Conservation (phyloP, 768 basidiomycete genomes). For the Xerocomellus dryophilus region DNA sequence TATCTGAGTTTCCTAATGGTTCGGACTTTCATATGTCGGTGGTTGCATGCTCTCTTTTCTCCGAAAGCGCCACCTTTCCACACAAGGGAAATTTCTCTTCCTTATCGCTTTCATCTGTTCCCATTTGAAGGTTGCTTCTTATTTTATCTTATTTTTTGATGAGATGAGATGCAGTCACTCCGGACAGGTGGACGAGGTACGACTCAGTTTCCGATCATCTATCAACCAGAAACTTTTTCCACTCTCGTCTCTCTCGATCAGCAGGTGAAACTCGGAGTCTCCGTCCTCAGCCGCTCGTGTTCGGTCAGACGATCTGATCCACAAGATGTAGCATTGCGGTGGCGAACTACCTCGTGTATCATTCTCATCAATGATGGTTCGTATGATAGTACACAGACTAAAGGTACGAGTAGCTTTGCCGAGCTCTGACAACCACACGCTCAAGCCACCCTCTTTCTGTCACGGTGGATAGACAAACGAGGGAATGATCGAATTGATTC, state of each 20-base stretch:
- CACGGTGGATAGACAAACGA: conserved; percentile 3
- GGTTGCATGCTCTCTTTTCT: conserved; percentile 23
- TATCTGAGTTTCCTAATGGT: conserved; percentile 30
- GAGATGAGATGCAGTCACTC: conserved; percentile 17
- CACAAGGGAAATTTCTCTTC: conserved; percentile 12
- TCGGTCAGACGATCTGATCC: conserved; percentile 11
- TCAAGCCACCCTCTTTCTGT: conserved; percentile 18
- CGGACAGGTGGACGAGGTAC: conserved; percentile 16
- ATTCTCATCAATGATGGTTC: conserved; percentile 20
- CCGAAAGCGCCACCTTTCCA: conserved; percentile 23
- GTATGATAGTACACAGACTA: conserved; percentile 6
- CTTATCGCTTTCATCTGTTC: conserved; percentile 25
- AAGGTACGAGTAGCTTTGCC: conserved; percentile 17
- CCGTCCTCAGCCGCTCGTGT: conserved; percentile 14
- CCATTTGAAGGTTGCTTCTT: conserved; percentile 15
- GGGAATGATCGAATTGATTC: conserved; percentile 11
- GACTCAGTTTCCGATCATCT: conserved; percentile 11
- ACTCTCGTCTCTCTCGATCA: conserved; percentile 4
- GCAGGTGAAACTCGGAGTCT: conserved; percentile 16
- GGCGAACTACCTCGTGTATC: conserved; percentile 28
- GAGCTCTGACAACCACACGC: conserved; percentile 16
- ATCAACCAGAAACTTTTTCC: conserved; percentile 20
- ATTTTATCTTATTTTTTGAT: conserved; percentile 4
- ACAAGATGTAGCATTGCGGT: conserved; percentile 10
- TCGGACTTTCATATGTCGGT: conserved; percentile 34